These are phyloP conservation scores for Fraxinus paxiana DNA, from an alignment of 305 asterid species.

Conservation along the genomic window DNA sequence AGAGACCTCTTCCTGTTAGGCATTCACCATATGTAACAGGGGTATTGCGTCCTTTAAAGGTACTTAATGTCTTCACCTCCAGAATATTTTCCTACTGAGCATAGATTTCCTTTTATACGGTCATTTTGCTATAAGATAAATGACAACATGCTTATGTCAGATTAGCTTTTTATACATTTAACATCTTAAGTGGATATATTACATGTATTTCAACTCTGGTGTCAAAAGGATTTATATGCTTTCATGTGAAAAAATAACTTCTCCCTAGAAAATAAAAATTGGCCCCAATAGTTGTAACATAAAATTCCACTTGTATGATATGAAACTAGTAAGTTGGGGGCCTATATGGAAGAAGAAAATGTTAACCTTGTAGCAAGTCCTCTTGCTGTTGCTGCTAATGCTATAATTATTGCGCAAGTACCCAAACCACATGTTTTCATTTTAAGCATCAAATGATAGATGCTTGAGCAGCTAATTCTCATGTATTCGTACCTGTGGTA, in stretches of 20 bases:
- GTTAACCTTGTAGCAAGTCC: not conserved
- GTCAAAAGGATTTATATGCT: not conserved
- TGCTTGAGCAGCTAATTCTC: not conserved
- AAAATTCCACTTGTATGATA: not conserved
- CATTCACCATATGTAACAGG: slow-evolving; percentile 88
- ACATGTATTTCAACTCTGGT: not conserved
- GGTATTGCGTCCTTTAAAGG: slow-evolving; percentile 84
- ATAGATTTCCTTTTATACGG: not conserved
- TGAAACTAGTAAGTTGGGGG: not conserved
- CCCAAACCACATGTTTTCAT: not conserved
- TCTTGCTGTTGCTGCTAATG: not conserved
- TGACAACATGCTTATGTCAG: not conserved
- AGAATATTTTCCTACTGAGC: slow-evolving; percentile 13
- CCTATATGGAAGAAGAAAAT: not conserved
- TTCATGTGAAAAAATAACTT: not conserved
- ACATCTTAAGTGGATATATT: not conserved
- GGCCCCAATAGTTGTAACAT: not conserved
- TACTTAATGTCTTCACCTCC: slow-evolving; percentile 29
- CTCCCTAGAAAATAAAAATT: not conserved
- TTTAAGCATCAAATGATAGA: slow-evolving; percentile 5
- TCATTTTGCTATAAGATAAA: not conserved
- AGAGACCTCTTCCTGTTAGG: slow-evolving; percentile 91
- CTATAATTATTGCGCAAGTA: not conserved
- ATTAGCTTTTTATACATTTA: not conserved
- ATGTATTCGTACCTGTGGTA: not conserved